Percentiles rank a stretch among this genome's conserved stretches.
Conservation (phyloP, 192 early-diverging fungal genomes). For the Gamsiella multidivaricata region DNA sequence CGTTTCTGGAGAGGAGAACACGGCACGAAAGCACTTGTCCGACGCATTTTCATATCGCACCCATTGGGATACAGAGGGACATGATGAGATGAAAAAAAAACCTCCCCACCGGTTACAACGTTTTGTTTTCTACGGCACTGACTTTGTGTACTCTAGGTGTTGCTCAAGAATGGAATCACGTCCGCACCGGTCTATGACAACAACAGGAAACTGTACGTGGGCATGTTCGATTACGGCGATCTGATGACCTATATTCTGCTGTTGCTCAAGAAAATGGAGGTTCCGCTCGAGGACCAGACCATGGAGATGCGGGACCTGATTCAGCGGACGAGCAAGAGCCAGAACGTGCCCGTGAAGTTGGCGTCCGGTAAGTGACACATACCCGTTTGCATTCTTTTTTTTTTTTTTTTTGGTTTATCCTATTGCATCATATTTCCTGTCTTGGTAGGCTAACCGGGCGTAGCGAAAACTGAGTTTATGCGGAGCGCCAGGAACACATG, state of each 20-base stretch:
- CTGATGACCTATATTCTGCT: slow-evolving; percentile 80
- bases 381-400: too few species aligned
- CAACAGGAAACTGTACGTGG: slow-evolving; percentile 69
- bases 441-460: too few species aligned
- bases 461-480: too few species aligned
- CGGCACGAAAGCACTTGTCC: too few species aligned
- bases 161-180: slow-evolving; percentile 80
- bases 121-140: not conserved
- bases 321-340: slow-evolving; percentile 56
- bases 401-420: not conserved
- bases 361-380: slow-evolving; percentile 67
- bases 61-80: too few species aligned
- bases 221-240: slow-evolving; percentile 91
- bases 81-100: not conserved
- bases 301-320: slow-evolving; percentile 72
- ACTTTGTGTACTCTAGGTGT: slow-evolving; percentile 26
- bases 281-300: slow-evolving; percentile 50
- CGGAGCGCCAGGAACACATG: too few species aligned
- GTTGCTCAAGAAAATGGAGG: slow-evolving; percentile 64
- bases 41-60: too few species aligned
- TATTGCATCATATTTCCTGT: not conserved
- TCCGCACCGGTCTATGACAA: slow-evolving; percentile 83
- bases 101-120: not conserved
- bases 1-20: not conserved
- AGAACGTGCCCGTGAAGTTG: slow-evolving; percentile 70